A percentile compares a stretch with the other conserved stretches of the same genome.
Conservation (phyloP, 805 yeast genomes). For the Torulaspora microellipsoides region DNA sequence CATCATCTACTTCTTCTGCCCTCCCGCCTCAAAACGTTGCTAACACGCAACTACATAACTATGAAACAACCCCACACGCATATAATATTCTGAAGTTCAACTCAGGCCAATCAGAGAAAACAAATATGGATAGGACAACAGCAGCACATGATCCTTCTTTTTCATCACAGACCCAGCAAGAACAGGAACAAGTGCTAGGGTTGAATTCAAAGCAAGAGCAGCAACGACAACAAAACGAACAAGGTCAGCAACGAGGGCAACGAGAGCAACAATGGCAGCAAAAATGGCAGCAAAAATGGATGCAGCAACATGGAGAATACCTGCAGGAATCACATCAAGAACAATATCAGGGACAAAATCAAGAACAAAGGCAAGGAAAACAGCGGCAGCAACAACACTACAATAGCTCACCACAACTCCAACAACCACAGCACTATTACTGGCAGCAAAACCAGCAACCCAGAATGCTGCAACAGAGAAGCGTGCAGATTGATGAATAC, state of each 20-base stretch:
- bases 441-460: too few relatives aligned
- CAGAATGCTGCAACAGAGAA: too few relatives aligned
- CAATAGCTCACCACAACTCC: too few relatives aligned
- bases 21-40: too few relatives aligned
- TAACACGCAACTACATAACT: too few relatives aligned
- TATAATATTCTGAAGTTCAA: too few relatives aligned
- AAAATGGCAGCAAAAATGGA: conserved; percentile 10
- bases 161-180: neutral
- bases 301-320: conserved; percentile 5
- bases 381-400: conserved; percentile 2
- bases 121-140: conserved; percentile 4
- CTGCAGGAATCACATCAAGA: conserved; percentile 3
- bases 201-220: conserved; percentile 19
- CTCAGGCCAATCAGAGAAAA: neutral
- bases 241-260: conserved; percentile 15
- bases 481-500: too few relatives aligned
- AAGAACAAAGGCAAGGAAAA: neutral
- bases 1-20: too few relatives aligned
- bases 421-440: too few relatives aligned
- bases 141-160: neutral
- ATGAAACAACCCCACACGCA: too few relatives aligned
- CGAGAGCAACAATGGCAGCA: conserved; percentile 13
- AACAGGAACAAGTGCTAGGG: conserved; percentile 1
- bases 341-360: neutral
- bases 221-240: conserved; percentile 25